Evolutionary conservation across 2,329 filamentous ascomycete species (phyloP).

Genomic region (Monosporascus ibericus): DNA sequence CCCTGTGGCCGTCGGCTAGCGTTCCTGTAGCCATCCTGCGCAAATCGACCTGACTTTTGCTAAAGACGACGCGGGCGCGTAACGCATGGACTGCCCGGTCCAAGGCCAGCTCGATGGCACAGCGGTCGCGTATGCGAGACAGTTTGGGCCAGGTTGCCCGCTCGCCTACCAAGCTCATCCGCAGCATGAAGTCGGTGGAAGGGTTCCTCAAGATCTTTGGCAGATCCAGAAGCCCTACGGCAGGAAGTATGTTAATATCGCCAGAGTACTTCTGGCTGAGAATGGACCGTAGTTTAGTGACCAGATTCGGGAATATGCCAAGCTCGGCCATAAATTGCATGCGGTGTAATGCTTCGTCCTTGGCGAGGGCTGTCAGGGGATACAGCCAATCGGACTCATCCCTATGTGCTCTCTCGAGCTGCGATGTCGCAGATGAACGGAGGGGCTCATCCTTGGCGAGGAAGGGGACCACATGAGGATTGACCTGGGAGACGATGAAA

Average conservation of each 20-base stretch:
- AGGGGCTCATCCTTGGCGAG: constrained; percentile 66
- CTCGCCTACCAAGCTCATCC: constrained; percentile 71
- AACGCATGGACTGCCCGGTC: constrained; percentile 67
- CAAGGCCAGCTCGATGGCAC: constrained; percentile 80
- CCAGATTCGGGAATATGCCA: constrained; percentile 70
- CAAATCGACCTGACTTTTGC: constrained; percentile 56
- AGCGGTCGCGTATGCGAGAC: constrained; percentile 76
- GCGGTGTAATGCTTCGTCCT: constrained; percentile 73
- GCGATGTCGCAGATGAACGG: constrained; percentile 26
- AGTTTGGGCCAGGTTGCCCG: constrained; percentile 89
- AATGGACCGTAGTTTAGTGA: constrained; percentile 73
- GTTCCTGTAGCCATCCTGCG: constrained; percentile 37
- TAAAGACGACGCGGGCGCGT: constrained; percentile 63
- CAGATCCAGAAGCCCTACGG: constrained; percentile 68
- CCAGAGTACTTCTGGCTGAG: constrained; percentile 89
- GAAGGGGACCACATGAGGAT: constrained; percentile 88
- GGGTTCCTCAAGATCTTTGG: constrained; percentile 78
- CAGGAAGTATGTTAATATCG: constrained; percentile 88
- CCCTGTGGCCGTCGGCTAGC: constrained; percentile 16
- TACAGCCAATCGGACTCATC: constrained; percentile 55
- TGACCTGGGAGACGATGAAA: constrained; percentile 95
- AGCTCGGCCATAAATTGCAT: constrained; percentile 76
- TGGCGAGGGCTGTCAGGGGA: constrained; percentile 65
- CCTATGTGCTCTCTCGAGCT: constrained; percentile 24
- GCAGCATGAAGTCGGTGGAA: constrained; percentile 77